Evolutionary conservation across 305 asterid species (phyloP).

Genomic region (Plantago coronopus): DNA sequence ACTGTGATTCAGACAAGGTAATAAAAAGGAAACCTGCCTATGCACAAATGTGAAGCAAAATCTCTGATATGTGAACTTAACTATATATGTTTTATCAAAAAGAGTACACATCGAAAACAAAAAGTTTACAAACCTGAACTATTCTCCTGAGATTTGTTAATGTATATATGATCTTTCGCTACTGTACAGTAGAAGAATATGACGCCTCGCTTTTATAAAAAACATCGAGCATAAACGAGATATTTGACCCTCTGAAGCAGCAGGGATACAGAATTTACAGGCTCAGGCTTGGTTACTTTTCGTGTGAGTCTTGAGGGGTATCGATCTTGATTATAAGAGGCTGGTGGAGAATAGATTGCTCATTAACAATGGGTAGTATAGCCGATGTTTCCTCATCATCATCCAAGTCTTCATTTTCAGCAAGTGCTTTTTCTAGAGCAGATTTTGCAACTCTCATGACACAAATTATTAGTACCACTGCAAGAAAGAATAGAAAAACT

Average conservation of each 20-base stretch:
- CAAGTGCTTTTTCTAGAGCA: conserved; percentile 84
- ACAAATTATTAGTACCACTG: conserved; percentile 58
- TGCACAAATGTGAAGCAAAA: background rate
- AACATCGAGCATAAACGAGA: conserved; percentile 14
- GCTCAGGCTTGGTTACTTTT: conserved; percentile 27
- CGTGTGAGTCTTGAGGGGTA: conserved; percentile 36
- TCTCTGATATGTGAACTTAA: conserved; percentile 13
- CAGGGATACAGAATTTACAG: conserved; percentile 38
- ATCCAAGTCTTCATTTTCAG: conserved; percentile 63
- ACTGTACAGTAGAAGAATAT: conserved; percentile 44
- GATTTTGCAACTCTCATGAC: conserved; percentile 82
- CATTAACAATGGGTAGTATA: conserved; percentile 33
- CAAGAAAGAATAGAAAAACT: conserved; percentile 21
- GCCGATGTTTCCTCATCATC: conserved; percentile 27
- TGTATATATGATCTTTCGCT: conserved; percentile 7
- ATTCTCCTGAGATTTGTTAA: conserved; percentile 20
- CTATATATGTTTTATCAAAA: conserved; percentile 2
- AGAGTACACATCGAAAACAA: conserved; percentile 16
- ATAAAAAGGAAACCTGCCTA: no score
- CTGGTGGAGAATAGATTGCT: conserved; percentile 40
- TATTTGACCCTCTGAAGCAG: conserved; percentile 12
- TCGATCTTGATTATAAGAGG: conserved; percentile 58
- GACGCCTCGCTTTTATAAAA: conserved; percentile 25
- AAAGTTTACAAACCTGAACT: conserved; percentile 2
- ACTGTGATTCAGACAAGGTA: no score